Percentiles rank a stretch among this genome's conserved stretches.
Evolutionary conservation across 768 basidiomycete genomes (phyloP).

Genomic region (Brasilioporus rufonigricans): DNA sequence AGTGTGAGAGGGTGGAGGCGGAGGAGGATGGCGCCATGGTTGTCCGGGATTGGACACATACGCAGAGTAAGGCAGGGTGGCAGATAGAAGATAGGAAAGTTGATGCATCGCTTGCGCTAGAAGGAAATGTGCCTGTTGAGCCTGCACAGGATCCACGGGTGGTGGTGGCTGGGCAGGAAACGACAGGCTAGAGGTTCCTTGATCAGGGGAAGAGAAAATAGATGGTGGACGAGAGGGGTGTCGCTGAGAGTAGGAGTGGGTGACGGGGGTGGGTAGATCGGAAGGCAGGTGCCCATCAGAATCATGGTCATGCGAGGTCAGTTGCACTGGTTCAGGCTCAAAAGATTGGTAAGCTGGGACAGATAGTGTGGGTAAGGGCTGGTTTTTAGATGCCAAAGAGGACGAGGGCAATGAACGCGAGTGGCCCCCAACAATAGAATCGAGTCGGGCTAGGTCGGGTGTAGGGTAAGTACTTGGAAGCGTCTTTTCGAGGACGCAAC

Average conservation of each 20-base stretch:
- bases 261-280: slow-evolving; percentile 20
- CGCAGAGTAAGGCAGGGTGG: slow-evolving; percentile 26
- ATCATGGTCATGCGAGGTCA: neutral
- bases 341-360: slow-evolving; percentile 6
- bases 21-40: slow-evolving; percentile 17
- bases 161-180: slow-evolving; percentile 29
- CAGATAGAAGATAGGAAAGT: slow-evolving; percentile 38
- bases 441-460: slow-evolving; percentile 9
- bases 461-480: slow-evolving; percentile 6
- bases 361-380: slow-evolving; percentile 1
- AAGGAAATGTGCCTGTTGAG: slow-evolving; percentile 38
- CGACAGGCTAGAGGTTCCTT: slow-evolving; percentile 16
- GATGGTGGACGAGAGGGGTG: slow-evolving; percentile 16
- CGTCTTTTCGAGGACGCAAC: neutral
- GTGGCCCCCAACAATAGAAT: slow-evolving; percentile 1
- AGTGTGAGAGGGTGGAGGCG: slow-evolving; percentile 6
- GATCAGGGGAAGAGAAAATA: slow-evolving; percentile 17
- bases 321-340: slow-evolving; percentile 6
- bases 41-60: slow-evolving; percentile 20
- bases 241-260: slow-evolving; percentile 20
- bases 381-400: slow-evolving; percentile 9
- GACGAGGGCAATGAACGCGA: slow-evolving; percentile 10
- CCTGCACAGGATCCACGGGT: slow-evolving; percentile 26
- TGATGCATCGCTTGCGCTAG: slow-evolving; percentile 42
- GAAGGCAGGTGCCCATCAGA: slow-evolving; percentile 5